These are phyloP conservation scores for Pneumocystis murina DNA, from an alignment of 1,139 yeast species.

Conservation along the genomic window DNA sequence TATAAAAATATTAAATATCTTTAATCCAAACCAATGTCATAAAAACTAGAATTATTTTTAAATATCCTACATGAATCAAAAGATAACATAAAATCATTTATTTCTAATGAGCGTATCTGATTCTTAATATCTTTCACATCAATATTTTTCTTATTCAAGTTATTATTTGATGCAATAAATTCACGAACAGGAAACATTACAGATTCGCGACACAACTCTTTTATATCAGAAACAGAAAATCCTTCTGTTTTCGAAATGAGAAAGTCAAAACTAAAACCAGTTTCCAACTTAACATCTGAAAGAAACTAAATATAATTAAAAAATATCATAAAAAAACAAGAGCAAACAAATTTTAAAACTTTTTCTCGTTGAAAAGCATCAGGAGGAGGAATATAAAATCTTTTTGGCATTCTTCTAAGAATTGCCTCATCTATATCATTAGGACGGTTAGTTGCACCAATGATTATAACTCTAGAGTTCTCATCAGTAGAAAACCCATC, in stretches of 20 bases:
- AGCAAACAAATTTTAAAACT: slow-evolving; percentile 44
- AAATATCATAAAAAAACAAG: not conserved
- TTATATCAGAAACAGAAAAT: slow-evolving; percentile 77
- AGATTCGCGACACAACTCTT: slow-evolving; percentile 85
- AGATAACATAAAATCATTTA: not conserved
- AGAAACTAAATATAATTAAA: slow-evolving; percentile 20
- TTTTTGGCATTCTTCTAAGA: slow-evolving; percentile 81
- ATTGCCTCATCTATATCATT: slow-evolving; percentile 86
- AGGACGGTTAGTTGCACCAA: slow-evolving; percentile 92
- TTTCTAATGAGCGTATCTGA: not conserved
- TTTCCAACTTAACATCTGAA: slow-evolving; percentile 46
- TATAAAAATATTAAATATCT: not conserved
- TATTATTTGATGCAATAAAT: slow-evolving; percentile 32
- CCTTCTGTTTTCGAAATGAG: slow-evolving; percentile 58
- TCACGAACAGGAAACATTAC: slow-evolving; percentile 83
- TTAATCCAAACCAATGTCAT: not conserved
- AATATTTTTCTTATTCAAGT: not conserved
- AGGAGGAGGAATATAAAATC: slow-evolving; percentile 70
- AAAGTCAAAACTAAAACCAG: slow-evolving; percentile 44
- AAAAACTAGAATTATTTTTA: not conserved
- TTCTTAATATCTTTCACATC: not conserved
- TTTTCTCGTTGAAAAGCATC: slow-evolving; percentile 49
- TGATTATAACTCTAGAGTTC: slow-evolving; percentile 69
- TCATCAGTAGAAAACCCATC: slow-evolving; percentile 46
- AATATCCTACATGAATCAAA: not conserved